phyloP scores from a whole-genome alignment of 768 basidiomycete species.

The Boletus sp. region DNA sequence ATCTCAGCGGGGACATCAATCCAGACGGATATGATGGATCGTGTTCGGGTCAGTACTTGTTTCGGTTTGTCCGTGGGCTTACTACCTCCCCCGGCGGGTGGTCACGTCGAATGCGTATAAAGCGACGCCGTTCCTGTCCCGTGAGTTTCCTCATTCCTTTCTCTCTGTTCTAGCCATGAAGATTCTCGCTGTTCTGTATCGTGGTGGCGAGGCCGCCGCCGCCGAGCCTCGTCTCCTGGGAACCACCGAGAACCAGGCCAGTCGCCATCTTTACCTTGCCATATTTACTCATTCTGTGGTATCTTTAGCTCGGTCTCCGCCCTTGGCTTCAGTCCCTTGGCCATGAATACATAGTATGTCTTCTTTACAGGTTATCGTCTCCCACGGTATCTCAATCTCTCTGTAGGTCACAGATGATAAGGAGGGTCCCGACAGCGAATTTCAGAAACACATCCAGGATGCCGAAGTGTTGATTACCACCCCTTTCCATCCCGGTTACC shows the following conservation, averaged over 20 bases:
- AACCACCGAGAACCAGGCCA: slow-evolving; percentile 75
- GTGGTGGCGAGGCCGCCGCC: slow-evolving; percentile 59
- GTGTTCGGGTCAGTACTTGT: background rate
- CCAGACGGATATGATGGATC: background rate
- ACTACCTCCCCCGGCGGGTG: background rate
- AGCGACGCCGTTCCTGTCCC: background rate
- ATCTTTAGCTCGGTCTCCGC: slow-evolving; percentile 59
- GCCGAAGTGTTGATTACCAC: slow-evolving; percentile 79
- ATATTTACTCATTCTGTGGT: background rate
- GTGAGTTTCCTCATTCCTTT: background rate
- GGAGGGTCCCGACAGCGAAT: slow-evolving; percentile 73
- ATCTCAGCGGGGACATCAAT: background rate
- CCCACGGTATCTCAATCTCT: background rate
- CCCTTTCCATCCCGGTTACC: slow-evolving; percentile 56
- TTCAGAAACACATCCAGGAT: slow-evolving; percentile 72
- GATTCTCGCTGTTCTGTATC: slow-evolving; percentile 68
- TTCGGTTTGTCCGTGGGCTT: background rate
- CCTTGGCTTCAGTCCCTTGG: slow-evolving; percentile 67
- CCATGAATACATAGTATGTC: slow-evolving; percentile 68
- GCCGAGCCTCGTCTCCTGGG: slow-evolving; percentile 73
- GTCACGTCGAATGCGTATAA: background rate
- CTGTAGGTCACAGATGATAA: slow-evolving; percentile 70
- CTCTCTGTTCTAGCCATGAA: slow-evolving; percentile 1
- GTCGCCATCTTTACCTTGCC: background rate
- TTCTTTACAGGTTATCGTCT: no score